A percentile compares a stretch with the other conserved stretches of the same genome.
These are phyloP conservation scores for Colletotrichum plurivorum DNA, from an alignment of 2,329 filamentous ascomycete species.

Conservation along the genomic window DNA sequence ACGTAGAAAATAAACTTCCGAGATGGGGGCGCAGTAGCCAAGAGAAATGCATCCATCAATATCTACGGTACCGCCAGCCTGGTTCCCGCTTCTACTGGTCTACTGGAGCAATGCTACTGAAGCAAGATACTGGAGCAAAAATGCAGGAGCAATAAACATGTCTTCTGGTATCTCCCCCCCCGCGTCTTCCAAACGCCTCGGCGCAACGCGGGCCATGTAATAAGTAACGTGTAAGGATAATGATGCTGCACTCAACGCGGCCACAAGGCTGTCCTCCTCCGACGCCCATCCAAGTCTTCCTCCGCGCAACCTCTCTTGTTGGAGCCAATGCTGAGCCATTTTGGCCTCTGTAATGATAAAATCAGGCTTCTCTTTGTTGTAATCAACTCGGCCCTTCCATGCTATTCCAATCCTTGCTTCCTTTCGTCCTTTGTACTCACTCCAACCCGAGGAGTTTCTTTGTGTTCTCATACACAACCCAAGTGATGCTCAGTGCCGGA, in stretches of 20 bases:
- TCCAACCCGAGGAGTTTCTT: conserved; percentile 78
- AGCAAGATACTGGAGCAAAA: not conserved
- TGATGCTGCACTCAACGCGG: not conserved
- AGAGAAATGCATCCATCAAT: no score
- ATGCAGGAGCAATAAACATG: conserved; percentile 4
- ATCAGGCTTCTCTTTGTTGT: no score
- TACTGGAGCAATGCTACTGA: no score
- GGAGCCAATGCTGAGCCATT: no score
- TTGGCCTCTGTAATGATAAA: no score
- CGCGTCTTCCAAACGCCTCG: conserved; percentile 37
- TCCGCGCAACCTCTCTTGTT: no score
- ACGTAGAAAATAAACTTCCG: no score
- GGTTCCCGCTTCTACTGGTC: no score
- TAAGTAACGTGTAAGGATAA: not conserved
- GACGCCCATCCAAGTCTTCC: not conserved
- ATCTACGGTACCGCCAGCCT: no score
- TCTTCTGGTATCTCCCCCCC: conserved; percentile 37
- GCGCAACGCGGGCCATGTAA: not conserved
- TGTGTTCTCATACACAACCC: conserved; percentile 92
- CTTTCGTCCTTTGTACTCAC: conserved; percentile 44
- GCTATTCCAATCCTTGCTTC: no score
- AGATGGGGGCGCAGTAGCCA: no score
- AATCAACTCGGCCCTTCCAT: no score
- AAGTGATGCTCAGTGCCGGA: conserved; percentile 94
- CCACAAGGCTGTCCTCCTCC: conserved; percentile 10